Conservation (phyloP, 1,139 yeast genomes). For the Taiozyma sp. region DNA sequence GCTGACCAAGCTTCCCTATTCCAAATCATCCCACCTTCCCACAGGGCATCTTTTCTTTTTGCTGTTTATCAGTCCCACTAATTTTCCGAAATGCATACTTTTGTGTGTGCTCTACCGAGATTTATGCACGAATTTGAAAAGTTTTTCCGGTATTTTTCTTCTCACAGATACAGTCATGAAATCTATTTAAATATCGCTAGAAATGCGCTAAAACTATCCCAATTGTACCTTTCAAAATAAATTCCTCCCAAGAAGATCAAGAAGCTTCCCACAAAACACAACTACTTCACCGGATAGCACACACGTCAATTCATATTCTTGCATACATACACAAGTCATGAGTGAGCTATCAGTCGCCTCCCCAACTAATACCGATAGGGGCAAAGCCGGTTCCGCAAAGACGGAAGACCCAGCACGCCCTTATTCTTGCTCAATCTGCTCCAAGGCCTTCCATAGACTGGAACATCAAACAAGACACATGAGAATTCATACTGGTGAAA, state of each 20-base stretch:
- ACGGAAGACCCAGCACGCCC: conserved; percentile 32
- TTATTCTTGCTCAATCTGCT: conserved; percentile 56
- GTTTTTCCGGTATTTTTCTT: conserved; percentile 8
- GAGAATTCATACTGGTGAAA: conserved; percentile 67
- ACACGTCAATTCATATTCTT: background rate
- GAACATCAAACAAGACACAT: conserved; percentile 73
- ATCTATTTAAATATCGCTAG: background rate
- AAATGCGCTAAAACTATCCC: background rate
- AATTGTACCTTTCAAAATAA: background rate
- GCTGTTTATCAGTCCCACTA: background rate
- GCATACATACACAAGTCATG: background rate
- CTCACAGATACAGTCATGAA: background rate
- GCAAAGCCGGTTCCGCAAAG: background rate
- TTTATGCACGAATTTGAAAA: conserved; percentile 1
- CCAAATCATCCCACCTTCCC: background rate
- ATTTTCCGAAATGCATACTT: background rate
- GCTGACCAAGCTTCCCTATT: background rate
- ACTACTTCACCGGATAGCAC: background rate
- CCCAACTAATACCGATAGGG: background rate
- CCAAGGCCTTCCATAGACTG: conserved; percentile 56
- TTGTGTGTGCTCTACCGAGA: background rate
- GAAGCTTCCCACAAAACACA: background rate
- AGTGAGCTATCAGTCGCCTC: background rate
- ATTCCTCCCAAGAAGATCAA: background rate
- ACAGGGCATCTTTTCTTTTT: background rate